Base-by-base conservation (phyloP, 2,329 filamentous ascomycete genomes). In the Aspergillus candidus region DNA sequence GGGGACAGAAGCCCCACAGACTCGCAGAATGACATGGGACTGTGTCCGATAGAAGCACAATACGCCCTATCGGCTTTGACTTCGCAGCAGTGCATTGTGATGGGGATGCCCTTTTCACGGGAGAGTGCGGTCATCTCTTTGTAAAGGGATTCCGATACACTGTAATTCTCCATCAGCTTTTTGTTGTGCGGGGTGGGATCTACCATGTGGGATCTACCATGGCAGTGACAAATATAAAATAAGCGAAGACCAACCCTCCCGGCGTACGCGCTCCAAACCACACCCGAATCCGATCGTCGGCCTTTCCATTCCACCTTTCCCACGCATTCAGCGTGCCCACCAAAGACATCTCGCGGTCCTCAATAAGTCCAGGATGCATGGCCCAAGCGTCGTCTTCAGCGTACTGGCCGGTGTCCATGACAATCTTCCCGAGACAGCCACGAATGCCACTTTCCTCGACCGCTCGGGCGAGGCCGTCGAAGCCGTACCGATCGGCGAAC, bases 221-320 rank as follows among this genome's bases (percentile, higher is more conserved):
- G 22, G 22, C 22, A 22, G 17, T 39, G 34, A 46, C 38, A 41
- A 12, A 41, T 18, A 35, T 29, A 33, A 31, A 34, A 30, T 14
- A 13, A 33, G 37, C 14, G 13, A 34, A 38, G 30, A 35, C 53
- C 7, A 67, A 68, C 49, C 73, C 72, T 41, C 73, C 63, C 8
- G 73, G 72, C 8, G 72, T 75, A 15, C 70, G 67, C 7, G 68
- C 68, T 2, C 72, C 68, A 39, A 72, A 67, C 72, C 73, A 76
- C 11, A 75, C 68, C 18, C 71, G 67, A 14, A 76, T 60, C 1
- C 72, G 65, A 36, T 66, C 65, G 48, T 68, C 58, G 38, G 58
- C 67, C 11, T 62, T 56, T 11, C 60, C 58, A 45, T 63, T 60
- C 60, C 59, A 62, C 33, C 59, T 62, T 50, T 60, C 61, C 63